Percentiles rank a stretch among this genome's conserved stretches.
Conservation (phyloP, 2,329 filamentous ascomycete genomes). For the Aspergillus candidus region DNA sequence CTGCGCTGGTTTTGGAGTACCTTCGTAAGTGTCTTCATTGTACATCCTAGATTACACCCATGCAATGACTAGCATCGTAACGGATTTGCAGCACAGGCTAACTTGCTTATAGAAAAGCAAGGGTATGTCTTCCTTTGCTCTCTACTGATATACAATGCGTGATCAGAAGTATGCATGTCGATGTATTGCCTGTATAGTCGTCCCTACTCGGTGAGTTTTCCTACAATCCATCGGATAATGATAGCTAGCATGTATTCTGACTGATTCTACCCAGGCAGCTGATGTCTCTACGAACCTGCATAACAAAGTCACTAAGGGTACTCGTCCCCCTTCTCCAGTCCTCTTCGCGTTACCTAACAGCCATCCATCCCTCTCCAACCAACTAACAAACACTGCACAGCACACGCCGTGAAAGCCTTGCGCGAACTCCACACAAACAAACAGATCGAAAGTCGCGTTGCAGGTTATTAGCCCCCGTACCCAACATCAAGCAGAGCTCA, state of each 20-base stretch:
- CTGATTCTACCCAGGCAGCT: conserved; percentile 36
- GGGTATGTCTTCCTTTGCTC: conserved; percentile 32
- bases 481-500: background rate
- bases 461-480: conserved; percentile 37
- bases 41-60: background rate
- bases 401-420: conserved; percentile 54
- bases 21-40: conserved; percentile 37
- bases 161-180: conserved; percentile 9
- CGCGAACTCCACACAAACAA: conserved; percentile 58
- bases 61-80: background rate
- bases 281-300: conserved; percentile 58
- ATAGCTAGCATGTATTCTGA: background rate
- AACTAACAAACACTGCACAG: conserved; percentile 23
- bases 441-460: conserved; percentile 52
- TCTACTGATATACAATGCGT: background rate
- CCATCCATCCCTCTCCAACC: background rate
- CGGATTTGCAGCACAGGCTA: background rate
- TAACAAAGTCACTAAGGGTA: conserved; percentile 54
- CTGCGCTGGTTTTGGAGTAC: conserved; percentile 45
- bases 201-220: conserved; percentile 46
- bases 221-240: background rate
- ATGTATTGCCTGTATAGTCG: conserved; percentile 32
- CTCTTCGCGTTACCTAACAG: too few relatives aligned
- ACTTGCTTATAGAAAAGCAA: conserved; percentile 36
- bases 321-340: background rate